A percentile compares a stretch with the other conserved stretches of the same genome.
Conservation (phyloP, 2,329 filamentous ascomycete species). For the Cladorrhinum sp. region DNA sequence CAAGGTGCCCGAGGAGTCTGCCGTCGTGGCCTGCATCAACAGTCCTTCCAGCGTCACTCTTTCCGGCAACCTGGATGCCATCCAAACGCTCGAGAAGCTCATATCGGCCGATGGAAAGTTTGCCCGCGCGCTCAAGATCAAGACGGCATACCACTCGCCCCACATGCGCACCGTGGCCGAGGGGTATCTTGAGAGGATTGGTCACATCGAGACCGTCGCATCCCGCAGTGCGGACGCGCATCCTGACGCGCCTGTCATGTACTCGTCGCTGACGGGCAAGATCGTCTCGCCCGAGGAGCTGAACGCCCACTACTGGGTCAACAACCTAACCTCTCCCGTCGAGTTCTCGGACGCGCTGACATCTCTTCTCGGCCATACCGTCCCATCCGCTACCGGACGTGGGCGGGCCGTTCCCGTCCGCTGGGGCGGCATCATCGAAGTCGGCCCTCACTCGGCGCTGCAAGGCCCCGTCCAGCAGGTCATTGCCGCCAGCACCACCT, state of each 20-base stretch:
- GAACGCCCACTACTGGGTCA: conserved; percentile 31
- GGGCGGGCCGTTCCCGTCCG: conserved; percentile 27
- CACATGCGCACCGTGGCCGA: conserved; percentile 17
- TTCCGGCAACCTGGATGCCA: conserved; percentile 28
- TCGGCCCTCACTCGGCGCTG: conserved; percentile 39
- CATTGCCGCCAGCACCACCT: not conserved
- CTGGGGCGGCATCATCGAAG: conserved; percentile 27
- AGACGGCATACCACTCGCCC: conserved; percentile 37
- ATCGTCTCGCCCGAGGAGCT: conserved; percentile 15
- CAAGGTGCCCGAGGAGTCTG: conserved; percentile 25
- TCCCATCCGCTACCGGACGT: conserved; percentile 16
- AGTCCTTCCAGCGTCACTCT: conserved; percentile 31
- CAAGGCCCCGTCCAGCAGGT: conserved; percentile 32
- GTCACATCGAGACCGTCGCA: conserved; percentile 13
- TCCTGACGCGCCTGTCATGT: conserved; percentile 19
- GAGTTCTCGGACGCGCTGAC: conserved; percentile 32
- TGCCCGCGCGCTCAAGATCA: conserved; percentile 16
- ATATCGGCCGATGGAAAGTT: conserved; percentile 8
- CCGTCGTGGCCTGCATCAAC: conserved; percentile 20
- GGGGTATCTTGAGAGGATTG: conserved; percentile 24
- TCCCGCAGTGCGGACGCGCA: not conserved
- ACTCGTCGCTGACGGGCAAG: conserved; percentile 16
- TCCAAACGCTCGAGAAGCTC: conserved; percentile 25
- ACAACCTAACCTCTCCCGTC: conserved; percentile 35
- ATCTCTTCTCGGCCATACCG: conserved; percentile 1